Conservation (phyloP, 352 stramenopile genomes). For the Globisporangium apiculatum region DNA sequence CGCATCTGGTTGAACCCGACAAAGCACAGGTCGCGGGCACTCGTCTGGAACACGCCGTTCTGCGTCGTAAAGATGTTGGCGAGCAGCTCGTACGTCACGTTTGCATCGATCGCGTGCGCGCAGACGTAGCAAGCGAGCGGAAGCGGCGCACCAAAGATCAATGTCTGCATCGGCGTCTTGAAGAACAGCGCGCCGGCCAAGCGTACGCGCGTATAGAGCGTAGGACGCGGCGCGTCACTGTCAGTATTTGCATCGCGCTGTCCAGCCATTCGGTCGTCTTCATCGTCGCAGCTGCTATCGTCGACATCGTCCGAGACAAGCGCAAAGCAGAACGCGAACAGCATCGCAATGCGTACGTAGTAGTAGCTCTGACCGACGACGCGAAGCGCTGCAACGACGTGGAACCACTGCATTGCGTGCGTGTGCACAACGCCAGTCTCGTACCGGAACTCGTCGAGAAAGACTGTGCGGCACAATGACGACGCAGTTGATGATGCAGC, state of each 20-base stretch:
- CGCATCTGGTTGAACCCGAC: conserved; percentile 38
- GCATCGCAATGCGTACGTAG: conserved; percentile 5
- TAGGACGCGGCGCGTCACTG: not conserved
- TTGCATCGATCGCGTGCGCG: conserved; percentile 35
- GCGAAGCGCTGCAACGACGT: conserved; percentile 15
- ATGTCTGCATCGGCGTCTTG: conserved; percentile 37
- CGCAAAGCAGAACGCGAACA: conserved; percentile 7
- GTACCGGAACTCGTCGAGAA: conserved; percentile 37
- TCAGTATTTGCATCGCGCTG: too few species aligned
- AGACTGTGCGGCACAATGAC: conserved; percentile 27
- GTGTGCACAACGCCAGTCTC: conserved; percentile 19
- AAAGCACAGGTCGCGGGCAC: conserved; percentile 16
- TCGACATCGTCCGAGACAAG: conserved; percentile 5
- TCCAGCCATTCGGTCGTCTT: too few species aligned
- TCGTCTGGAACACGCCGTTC: conserved; percentile 19
- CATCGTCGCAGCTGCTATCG: too few species aligned
- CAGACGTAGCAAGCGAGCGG: conserved; percentile 33
- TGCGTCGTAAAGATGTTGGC: conserved; percentile 24
- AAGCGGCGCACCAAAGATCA: conserved; percentile 44
- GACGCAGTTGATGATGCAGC: conserved; percentile 1
- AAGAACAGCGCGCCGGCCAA: conserved; percentile 23
- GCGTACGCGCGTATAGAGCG: not conserved
- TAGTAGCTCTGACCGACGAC: conserved; percentile 8
- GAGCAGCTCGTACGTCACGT: conserved; percentile 27
- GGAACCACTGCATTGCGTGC: conserved; percentile 23